Conservation (phyloP, 2,329 filamentous ascomycete species). For the Curvularia eragrostidis region DNA sequence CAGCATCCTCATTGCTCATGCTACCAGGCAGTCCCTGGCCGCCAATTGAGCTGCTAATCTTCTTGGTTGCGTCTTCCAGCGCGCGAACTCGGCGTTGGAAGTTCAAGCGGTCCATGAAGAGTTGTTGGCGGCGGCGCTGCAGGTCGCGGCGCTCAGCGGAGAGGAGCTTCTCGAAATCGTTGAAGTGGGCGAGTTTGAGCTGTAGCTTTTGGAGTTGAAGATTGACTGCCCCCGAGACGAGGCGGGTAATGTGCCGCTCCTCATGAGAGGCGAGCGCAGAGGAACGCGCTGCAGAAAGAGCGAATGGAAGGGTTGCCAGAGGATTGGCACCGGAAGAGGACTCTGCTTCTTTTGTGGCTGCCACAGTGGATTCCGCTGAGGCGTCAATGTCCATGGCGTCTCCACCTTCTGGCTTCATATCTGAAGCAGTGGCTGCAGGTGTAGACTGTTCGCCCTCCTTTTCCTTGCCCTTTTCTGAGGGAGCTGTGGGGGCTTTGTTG, state of each 20-base stretch:
- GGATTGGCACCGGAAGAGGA: conserved; percentile 38
- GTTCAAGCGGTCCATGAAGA: conserved; percentile 88
- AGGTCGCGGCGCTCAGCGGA: conserved; percentile 92
- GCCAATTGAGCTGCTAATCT: conserved; percentile 42
- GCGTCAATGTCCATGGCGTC: conserved; percentile 67
- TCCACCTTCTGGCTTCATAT: conserved; percentile 61
- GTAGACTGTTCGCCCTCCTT: conserved; percentile 62
- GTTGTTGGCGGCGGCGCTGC: conserved; percentile 87
- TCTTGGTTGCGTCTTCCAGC: conserved; percentile 76
- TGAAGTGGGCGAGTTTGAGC: conserved; percentile 93
- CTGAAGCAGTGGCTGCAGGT: conserved; percentile 54
- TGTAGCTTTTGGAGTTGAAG: conserved; percentile 95
- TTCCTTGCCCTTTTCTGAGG: conserved; percentile 62
- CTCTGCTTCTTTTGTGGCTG: conserved; percentile 33
- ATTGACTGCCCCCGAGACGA: conserved; percentile 91
- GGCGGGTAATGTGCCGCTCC: conserved; percentile 92
- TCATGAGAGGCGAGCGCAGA: conserved; percentile 92
- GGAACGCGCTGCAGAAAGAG: conserved; percentile 82
- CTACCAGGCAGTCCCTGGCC: conserved; percentile 43
- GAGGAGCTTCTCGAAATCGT: conserved; percentile 91
- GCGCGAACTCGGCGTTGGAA: conserved; percentile 88
- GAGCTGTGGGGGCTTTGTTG: conserved; percentile 62
- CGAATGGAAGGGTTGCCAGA: conserved; percentile 80
- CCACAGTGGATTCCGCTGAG: conserved; percentile 52
- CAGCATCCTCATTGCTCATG: conserved; percentile 43